Percentiles rank a stretch among this genome's conserved stretches.
Evolutionary conservation across 257 asterid species (phyloP).

Genomic region (Verbascum thapsus): DNA sequence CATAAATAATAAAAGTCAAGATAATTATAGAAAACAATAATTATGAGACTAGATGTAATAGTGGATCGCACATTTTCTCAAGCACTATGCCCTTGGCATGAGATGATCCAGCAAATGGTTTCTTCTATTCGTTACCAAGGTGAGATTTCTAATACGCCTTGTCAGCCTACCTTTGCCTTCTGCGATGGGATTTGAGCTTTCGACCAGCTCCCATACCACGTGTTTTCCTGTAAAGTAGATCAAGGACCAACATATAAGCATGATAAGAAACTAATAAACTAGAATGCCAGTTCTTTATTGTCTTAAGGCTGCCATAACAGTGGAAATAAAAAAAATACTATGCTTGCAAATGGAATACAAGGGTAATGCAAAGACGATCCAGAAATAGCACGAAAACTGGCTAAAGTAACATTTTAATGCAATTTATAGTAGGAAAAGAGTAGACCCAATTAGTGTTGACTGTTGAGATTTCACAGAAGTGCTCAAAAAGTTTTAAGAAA

Average conservation of each 20-base stretch:
- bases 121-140: conserved; percentile 75
- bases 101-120: conserved; percentile 74
- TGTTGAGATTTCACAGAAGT: too few species aligned
- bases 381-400: too few species aligned
- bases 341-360: too few species aligned
- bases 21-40: not conserved
- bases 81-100: conserved; percentile 79
- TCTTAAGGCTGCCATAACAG: not conserved
- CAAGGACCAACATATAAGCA: not conserved
- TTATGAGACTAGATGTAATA: not conserved
- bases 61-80: conserved; percentile 53
- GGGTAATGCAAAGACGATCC: too few species aligned
- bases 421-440: too few species aligned
- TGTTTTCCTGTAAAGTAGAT: conserved; percentile 47
- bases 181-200: conserved; percentile 67
- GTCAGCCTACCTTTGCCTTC: conserved; percentile 66
- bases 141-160: conserved; percentile 69
- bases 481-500: too few species aligned
- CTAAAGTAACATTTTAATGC: too few species aligned
- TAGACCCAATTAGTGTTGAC: too few species aligned
- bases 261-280: not conserved
- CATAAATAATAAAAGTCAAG: not conserved
- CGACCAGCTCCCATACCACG: conserved; percentile 84
- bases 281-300: not conserved
- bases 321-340: not conserved